Evolutionary conservation across 2,329 filamentous ascomycete genomes (phyloP).

Genomic region (Rachicladosporium sp.): DNA sequence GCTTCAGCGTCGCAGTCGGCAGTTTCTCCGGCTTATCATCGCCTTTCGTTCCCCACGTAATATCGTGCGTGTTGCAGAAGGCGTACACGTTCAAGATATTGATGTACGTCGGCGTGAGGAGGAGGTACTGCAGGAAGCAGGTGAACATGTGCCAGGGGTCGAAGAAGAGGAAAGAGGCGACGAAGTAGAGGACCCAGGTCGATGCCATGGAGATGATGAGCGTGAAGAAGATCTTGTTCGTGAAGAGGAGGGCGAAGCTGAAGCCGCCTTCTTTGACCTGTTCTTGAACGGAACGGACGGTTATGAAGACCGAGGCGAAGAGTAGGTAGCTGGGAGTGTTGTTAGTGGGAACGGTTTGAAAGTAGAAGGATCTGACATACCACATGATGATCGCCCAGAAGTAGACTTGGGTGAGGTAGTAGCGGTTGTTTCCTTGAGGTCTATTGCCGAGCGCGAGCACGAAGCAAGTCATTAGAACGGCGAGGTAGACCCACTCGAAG

Average conservation of each 20-base stretch:
- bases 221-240: conserved; percentile 81
- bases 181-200: conserved; percentile 84
- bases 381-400: conserved; percentile 97
- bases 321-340: conserved; percentile 56
- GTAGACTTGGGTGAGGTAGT: conserved; percentile 95
- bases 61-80: conserved; percentile 98
- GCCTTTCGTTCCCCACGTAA: conserved; percentile 96
- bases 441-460: conserved; percentile 89
- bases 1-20: conserved; percentile 77
- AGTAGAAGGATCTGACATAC: conserved; percentile 36
- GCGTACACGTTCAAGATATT: conserved; percentile 96
- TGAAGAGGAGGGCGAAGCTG: conserved; percentile 60
- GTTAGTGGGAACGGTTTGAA: background rate
- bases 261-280: conserved; percentile 55
- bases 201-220: conserved; percentile 83
- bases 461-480: conserved; percentile 85
- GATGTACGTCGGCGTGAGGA: conserved; percentile 84
- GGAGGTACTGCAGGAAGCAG: conserved; percentile 79
- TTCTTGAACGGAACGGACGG: conserved; percentile 68
- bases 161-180: conserved; percentile 92
- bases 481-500: conserved; percentile 93
- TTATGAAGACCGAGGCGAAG: conserved; percentile 91
- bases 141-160: conserved; percentile 99
- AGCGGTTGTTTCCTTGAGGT: conserved; percentile 81
- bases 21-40: conserved; percentile 92